A percentile compares a stretch with the other conserved stretches of the same genome.
phyloP scores from a whole-genome alignment of 495 filamentous ascomycete species.

The Podospora comata region DNA sequence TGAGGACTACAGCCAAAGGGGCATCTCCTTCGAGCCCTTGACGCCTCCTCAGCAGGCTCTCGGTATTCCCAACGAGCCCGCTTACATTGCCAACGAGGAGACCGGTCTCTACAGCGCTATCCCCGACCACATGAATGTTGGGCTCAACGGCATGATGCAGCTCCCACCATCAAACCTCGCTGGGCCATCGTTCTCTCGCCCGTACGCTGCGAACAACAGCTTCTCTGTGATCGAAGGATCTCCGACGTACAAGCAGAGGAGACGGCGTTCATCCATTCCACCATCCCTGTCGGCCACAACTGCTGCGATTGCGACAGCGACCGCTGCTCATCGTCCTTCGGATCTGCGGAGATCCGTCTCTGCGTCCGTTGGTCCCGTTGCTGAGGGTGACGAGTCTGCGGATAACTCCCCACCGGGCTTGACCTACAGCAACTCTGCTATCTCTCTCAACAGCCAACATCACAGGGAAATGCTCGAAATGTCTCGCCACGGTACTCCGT shows the following conservation, averaged over 20 bases:
- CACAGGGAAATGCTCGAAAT: slow-evolving; percentile 77
- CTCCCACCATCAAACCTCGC: slow-evolving; percentile 83
- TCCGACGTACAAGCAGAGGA: slow-evolving; percentile 95
- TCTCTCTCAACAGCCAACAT: slow-evolving; percentile 55
- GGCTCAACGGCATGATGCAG: slow-evolving; percentile 82
- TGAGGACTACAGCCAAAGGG: slow-evolving; percentile 95
- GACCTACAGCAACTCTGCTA: slow-evolving; percentile 61
- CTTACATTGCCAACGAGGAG: slow-evolving; percentile 97
- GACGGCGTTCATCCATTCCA: slow-evolving; percentile 86
- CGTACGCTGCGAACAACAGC: slow-evolving; percentile 71
- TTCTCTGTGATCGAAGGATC: slow-evolving; percentile 98
- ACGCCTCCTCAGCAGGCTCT: slow-evolving; percentile 89
- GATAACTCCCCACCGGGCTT: slow-evolving; percentile 68
- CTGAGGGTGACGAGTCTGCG: slow-evolving; percentile 68
- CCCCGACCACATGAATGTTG: slow-evolving; percentile 64
- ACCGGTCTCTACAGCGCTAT: slow-evolving; percentile 93
- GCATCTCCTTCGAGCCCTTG: slow-evolving; percentile 91
- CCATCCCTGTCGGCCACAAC: slow-evolving; percentile 65
- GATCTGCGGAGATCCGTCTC: slow-evolving; percentile 91
- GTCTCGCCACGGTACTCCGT: slow-evolving; percentile 83
- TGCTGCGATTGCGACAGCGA: slow-evolving; percentile 55
- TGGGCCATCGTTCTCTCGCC: slow-evolving; percentile 69
- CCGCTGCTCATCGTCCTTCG: slow-evolving; percentile 66
- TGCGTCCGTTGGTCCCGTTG: slow-evolving; percentile 76
- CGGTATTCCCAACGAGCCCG: slow-evolving; percentile 75